phyloP scores from a whole-genome alignment of 768 basidiomycete genomes.

The Suillus subalutaceus region DNA sequence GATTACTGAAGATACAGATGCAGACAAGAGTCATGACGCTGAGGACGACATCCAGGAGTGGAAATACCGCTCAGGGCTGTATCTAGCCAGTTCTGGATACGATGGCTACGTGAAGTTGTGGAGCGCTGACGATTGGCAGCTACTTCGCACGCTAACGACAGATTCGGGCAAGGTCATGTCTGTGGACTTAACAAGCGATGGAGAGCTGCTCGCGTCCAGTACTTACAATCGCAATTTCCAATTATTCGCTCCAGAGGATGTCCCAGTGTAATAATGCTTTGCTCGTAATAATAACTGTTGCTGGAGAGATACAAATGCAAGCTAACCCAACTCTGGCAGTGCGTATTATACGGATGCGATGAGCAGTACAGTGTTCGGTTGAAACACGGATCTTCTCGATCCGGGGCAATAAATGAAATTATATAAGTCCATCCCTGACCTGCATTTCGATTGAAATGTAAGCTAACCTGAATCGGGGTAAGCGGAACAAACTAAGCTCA shows the following conservation, averaged over 20 bases:
- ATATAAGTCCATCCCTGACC: slow-evolving; percentile 47
- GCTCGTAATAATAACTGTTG: slow-evolving; percentile 27
- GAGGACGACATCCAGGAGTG: slow-evolving; percentile 55
- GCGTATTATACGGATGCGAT: slow-evolving; percentile 6
- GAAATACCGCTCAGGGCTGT: slow-evolving; percentile 85
- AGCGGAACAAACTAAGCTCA: slow-evolving; percentile 34
- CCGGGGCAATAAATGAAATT: slow-evolving; percentile 25
- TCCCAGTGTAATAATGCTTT: slow-evolving; percentile 31
- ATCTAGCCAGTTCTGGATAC: slow-evolving; percentile 92
- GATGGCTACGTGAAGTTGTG: slow-evolving; percentile 95
- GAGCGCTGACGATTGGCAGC: slow-evolving; percentile 98
- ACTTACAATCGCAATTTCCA: slow-evolving; percentile 96
- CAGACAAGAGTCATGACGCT: slow-evolving; percentile 33
- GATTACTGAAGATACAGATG: slow-evolving; percentile 33
- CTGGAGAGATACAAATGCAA: slow-evolving; percentile 32
- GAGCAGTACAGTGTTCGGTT: slow-evolving; percentile 4
- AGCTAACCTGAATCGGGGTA: slow-evolving; percentile 22
- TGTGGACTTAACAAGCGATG: slow-evolving; percentile 87
- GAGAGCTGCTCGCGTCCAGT: slow-evolving; percentile 82
- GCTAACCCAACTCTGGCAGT: not conserved
- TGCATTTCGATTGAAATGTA: slow-evolving; percentile 23
- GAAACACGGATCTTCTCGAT: slow-evolving; percentile 2
- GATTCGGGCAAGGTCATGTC: slow-evolving; percentile 99
- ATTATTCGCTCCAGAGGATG: slow-evolving; percentile 81
- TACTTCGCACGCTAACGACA: slow-evolving; percentile 84